Evolutionary conservation across 164 flowering plant species (phyloP), one percentile per base, ranked within the genome.

Genomic region (Warburgia ugandensis): DNA sequence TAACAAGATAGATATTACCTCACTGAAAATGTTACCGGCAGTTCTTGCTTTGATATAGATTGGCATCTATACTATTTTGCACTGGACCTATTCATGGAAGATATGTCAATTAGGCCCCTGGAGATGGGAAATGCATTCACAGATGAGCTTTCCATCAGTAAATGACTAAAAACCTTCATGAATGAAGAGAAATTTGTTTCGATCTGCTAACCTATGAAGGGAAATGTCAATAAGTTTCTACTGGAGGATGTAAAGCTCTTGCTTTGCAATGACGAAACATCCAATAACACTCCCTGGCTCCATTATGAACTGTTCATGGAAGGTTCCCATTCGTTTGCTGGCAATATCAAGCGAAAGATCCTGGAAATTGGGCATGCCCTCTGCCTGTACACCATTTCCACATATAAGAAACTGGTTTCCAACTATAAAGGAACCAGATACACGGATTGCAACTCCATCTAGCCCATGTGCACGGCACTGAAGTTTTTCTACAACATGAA

Each of bases 401-500:
- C 99, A 94, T 30, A 89, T 78, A 39, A 89, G 80, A 70, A 89
- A 86, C 40, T 83, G 96, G 49, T 75, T 81, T 2, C 99, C 99
- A 29, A 73, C 50, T 22, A 89, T 81, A 48, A 94, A 81, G 40
- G 96, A 89, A 17, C 99, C 96, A 2, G 83, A 79, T 5, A 78
- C 97, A 21, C 99, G 90, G 41, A 94, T 79, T 8, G 90, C 87
- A 44, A 94, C 68, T 52, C 94, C 97, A 59, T 77, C 83, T 50
- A 71, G 52, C 44, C 96, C 94, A 63, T 94, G 81, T 53, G 83
- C 73, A 47, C 97, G 88, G 32, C 99, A 94, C 37, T 79, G 96
- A 40, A 94, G 80, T 56, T 79, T 89, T 62, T 94, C 99, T 38
- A 89, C 99, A n/a, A 89, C 80, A 59, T 94, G 99, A 12, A 94